These are phyloP conservation scores for Anaeromyces robustus DNA, from an alignment of 192 early-diverging fungal species.

Conservation along the genomic window DNA sequence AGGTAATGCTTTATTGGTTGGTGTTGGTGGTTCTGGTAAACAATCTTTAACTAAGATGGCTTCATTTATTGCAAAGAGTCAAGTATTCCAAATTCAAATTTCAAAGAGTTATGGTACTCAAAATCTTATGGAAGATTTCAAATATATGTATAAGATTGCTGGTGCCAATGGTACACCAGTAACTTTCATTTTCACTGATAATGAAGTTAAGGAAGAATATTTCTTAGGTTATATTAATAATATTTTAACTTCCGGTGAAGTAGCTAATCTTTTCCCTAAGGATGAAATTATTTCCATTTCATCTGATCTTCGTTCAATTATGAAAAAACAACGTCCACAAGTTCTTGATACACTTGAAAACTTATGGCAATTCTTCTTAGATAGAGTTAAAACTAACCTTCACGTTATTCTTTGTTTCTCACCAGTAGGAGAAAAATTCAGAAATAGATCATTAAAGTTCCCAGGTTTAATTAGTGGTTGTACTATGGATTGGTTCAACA, in stretches of 20 bases:
- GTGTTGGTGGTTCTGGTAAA: slow-evolving; percentile 51
- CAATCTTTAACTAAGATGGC: slow-evolving; percentile 45
- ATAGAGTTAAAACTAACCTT: slow-evolving; percentile 44
- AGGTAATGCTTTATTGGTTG: slow-evolving; percentile 41
- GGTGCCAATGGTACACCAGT: slow-evolving; percentile 38
- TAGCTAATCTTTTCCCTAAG: slow-evolving; percentile 45
- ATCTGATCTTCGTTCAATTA: slow-evolving; percentile 28
- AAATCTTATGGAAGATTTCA: slow-evolving; percentile 54
- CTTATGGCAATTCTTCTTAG: slow-evolving; percentile 52
- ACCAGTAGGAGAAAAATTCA: slow-evolving; percentile 47
- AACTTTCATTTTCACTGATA: slow-evolving; percentile 50
- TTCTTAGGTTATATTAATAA: slow-evolving; percentile 51
- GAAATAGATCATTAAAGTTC: slow-evolving; percentile 46
- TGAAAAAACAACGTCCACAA: slow-evolving; percentile 38
- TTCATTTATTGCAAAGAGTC: slow-evolving; percentile 44
- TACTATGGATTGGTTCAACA: slow-evolving; percentile 50
- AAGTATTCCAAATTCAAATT: slow-evolving; percentile 47
- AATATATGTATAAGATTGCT: slow-evolving; percentile 49
- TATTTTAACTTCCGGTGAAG: slow-evolving; percentile 48
- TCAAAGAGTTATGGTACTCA: slow-evolving; percentile 36
- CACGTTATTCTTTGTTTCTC: slow-evolving; percentile 52
- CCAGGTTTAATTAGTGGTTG: slow-evolving; percentile 44
- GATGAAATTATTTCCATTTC: slow-evolving; percentile 42
- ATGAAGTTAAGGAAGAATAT: slow-evolving; percentile 46
- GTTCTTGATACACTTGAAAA: slow-evolving; percentile 47